Percentiles rank a stretch among this genome's conserved stretches.
These are phyloP conservation scores for Podospora conica DNA, from an alignment of 495 filamentous ascomycete genomes.

Conservation along the genomic window DNA sequence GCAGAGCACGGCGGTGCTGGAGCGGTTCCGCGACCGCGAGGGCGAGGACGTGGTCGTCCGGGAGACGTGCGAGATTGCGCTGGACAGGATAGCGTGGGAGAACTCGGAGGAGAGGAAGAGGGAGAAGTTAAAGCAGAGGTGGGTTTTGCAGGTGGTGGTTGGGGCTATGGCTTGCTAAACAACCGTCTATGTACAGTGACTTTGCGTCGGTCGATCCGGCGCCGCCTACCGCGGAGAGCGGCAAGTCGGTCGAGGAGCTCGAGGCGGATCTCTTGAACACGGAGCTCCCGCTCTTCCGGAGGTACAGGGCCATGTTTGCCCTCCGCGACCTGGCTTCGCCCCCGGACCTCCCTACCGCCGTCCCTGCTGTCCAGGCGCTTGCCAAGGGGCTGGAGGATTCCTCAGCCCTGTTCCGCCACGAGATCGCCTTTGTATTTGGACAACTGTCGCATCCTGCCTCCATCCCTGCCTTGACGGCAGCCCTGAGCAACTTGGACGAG, in stretches of 20 bases:
- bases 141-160: constrained; percentile 6
- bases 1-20: constrained; percentile 65
- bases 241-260: constrained; percentile 63
- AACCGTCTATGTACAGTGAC: constrained; percentile 50
- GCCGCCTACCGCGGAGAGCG: constrained; percentile 67
- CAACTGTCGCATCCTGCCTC: constrained; percentile 94
- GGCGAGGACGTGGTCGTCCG: constrained; percentile 72
- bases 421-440: constrained; percentile 97
- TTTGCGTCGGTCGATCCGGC: constrained; percentile 96
- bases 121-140: constrained; percentile 78
- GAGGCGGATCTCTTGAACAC: constrained; percentile 73
- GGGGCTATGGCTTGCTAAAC: not conserved
- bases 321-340: constrained; percentile 90
- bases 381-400: constrained; percentile 81
- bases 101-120: constrained; percentile 60
- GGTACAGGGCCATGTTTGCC: constrained; percentile 97
- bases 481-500: constrained; percentile 72
- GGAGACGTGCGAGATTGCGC: constrained; percentile 95
- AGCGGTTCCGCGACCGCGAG: constrained; percentile 59
- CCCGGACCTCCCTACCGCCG: constrained; percentile 78
- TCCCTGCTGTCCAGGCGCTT: constrained; percentile 74
- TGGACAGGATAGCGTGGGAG: constrained; percentile 91
- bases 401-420: constrained; percentile 93
- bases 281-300: constrained; percentile 71
- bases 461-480: constrained; percentile 76